Conservation (phyloP, 1,284 basidiomycete species). For the Ceratobasidium sp. region DNA sequence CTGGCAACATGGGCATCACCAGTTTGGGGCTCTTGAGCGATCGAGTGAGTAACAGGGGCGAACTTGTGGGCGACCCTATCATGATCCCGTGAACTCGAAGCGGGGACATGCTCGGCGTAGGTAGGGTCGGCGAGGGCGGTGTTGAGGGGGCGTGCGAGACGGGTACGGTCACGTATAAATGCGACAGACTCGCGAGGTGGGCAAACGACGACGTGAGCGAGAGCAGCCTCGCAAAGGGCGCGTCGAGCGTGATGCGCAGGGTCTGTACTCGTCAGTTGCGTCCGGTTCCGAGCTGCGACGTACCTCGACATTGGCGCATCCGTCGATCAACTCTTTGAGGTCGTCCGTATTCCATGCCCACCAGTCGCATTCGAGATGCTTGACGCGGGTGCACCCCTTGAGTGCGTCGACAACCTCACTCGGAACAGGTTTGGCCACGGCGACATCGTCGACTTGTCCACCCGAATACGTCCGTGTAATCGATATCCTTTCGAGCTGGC, state of each 20-base stretch:
- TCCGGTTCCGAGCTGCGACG: conserved; percentile 33
- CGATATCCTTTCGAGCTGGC: conserved; percentile 45
- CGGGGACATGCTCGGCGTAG: conserved; percentile 42
- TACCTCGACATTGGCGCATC: conserved; percentile 49
- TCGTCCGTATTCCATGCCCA: conserved; percentile 50
- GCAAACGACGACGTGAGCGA: conserved; percentile 49
- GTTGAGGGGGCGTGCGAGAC: conserved; percentile 48
- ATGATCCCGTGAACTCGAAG: conserved; percentile 31
- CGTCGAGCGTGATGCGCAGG: conserved; percentile 49
- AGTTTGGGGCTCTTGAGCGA: conserved; percentile 44
- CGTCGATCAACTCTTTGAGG: conserved; percentile 49
- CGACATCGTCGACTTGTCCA: conserved; percentile 46
- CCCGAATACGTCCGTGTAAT: conserved; percentile 44
- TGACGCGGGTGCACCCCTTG: conserved; percentile 10
- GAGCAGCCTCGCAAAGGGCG: conserved; percentile 50
- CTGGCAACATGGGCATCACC: conserved; percentile 33
- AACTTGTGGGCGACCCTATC: conserved; percentile 45
- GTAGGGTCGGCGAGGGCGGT: conserved; percentile 44
- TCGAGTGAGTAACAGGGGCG: conserved; percentile 45
- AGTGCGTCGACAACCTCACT: conserved; percentile 46
- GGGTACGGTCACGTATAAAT: conserved; percentile 48
- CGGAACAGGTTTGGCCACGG: conserved; percentile 48
- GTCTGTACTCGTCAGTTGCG: conserved; percentile 42
- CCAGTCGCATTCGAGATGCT: conserved; percentile 51
- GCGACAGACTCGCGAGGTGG: conserved; percentile 46